Evolutionary conservation across 1,284 basidiomycete species (phyloP).

Genomic region (Fomitopsis pinicola): DNA sequence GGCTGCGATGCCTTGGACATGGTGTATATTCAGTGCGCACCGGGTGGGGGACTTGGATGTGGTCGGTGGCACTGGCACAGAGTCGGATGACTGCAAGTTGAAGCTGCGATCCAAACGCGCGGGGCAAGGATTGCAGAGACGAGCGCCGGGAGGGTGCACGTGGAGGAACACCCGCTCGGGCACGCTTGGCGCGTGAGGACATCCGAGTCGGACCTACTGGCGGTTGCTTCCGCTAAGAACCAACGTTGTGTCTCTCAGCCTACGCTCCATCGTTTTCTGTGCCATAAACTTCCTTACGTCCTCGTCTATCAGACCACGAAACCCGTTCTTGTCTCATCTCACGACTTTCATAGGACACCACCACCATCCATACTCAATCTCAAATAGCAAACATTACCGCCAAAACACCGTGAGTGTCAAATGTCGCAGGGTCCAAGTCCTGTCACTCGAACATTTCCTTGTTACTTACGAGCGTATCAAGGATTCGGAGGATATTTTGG

Average conservation of each 20-base stretch:
- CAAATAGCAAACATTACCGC: neutral
- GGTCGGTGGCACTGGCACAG: neutral
- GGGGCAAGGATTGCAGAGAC: neutral
- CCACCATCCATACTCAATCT: neutral
- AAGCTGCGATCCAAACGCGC: neutral
- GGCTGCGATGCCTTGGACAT: slow-evolving; percentile 94
- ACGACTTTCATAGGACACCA: neutral
- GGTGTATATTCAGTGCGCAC: slow-evolving; percentile 15
- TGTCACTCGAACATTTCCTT: neutral
- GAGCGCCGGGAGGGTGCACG: neutral
- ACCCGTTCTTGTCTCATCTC: neutral
- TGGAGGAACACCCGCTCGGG: neutral
- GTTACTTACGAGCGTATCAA: slow-evolving; percentile 4
- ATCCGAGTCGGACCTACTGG: neutral
- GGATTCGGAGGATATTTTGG: neutral
- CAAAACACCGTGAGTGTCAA: neutral
- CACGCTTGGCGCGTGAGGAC: slow-evolving; percentile 1
- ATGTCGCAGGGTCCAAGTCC: neutral
- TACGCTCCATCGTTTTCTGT: slow-evolving; percentile 1
- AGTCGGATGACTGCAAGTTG: neutral
- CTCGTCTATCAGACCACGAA: neutral
- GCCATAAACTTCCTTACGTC: neutral
- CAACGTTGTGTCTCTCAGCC: neutral
- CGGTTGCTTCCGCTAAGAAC: neutral
- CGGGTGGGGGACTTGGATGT: neutral